Percentiles rank a stretch among this genome's conserved stretches.
phyloP scores from a whole-genome alignment of 768 basidiomycete species.

The Atractiella rhizophila region DNA sequence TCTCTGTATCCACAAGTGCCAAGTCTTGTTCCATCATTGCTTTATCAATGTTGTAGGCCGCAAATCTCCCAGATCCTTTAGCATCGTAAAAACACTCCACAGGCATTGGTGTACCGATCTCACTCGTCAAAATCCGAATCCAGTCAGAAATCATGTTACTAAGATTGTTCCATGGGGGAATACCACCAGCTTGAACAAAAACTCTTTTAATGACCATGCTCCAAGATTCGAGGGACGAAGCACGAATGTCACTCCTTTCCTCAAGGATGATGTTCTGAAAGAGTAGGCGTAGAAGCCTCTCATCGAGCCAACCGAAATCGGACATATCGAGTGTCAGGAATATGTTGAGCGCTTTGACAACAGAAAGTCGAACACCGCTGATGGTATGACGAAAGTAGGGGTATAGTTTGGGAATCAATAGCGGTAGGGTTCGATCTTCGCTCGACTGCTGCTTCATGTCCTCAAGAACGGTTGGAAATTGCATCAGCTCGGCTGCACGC shows the following conservation, averaged over 20 bases:
- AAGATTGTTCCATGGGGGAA: no score
- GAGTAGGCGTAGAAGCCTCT: conserved; percentile 51
- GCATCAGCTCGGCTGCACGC: conserved; percentile 7
- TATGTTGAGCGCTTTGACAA: conserved; percentile 61
- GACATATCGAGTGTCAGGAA: conserved; percentile 49
- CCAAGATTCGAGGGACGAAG: conserved; percentile 50
- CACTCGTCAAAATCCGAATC: conserved; percentile 72
- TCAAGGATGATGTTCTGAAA: conserved; percentile 87
- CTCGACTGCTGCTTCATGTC: not conserved
- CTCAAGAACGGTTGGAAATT: conserved; percentile 5
- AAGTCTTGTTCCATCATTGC: conserved; percentile 78
- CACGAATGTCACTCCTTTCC: conserved; percentile 59
- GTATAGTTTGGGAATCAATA: conserved; percentile 62
- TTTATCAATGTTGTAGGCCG: conserved; percentile 70
- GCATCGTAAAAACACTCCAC: no score
- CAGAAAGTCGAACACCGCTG: conserved; percentile 66
- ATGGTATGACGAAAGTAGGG: conserved; percentile 97
- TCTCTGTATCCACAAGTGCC: conserved; percentile 48
- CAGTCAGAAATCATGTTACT: no score
- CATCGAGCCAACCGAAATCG: conserved; percentile 42
- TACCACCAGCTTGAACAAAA: no score
- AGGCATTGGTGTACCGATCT: conserved; percentile 54
- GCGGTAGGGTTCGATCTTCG: conserved; percentile 37
- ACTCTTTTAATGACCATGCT: no score
- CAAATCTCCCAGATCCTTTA: conserved; percentile 23